Evolutionary conservation across 805 yeast species (phyloP), one percentile per base, ranked within the genome.

Genomic region (Sugiyamaella chiloensis): DNA sequence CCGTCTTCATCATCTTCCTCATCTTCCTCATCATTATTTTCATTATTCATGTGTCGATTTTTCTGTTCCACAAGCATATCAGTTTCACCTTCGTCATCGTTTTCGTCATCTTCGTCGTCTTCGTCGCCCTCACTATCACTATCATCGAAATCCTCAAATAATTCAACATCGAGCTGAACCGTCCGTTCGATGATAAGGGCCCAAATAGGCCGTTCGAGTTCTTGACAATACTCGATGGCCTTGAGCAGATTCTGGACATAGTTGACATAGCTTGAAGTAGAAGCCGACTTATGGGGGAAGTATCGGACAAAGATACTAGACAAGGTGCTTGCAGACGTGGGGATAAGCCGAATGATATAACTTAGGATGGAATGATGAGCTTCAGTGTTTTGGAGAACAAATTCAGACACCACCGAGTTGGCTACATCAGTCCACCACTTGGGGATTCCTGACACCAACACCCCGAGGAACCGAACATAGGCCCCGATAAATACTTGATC

Each of bases 381-480:
- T 41, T 59, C 58, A 21, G 61, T 53, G 71, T 71, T 47, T 58
- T 63, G 2, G 55, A 52, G 17, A 1, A 62, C 66, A 57, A 91
- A 85, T 58, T 81, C 88, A 16, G 72, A 58, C 8, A 89, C 75
- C n/a, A 91, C 65, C 49, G 78, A 76, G 51, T 74, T 70, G 17
- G 86, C 81, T n/a, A 91, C 87, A 50, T 87, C 95, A 53, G 79
- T 76, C 79, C 93, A 81, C 87, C 95, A 91, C 64, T 82, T 87
- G 5, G 98, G 98, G 51, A 83, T 74, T 40, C 91, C 85, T 2
- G 95, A 84, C 31, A 90, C 86, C 45, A 91, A 73, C 23, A 90
- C 86, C 39, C 80, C 75, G 40, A 87, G 68, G 64, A 93, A 93
- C 37, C 80, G 82, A 40, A 83, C 75, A 65, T 85, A 89, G 40